phyloP scores from a whole-genome alignment of 495 filamentous ascomycete genomes.

The Diplogelasinospora grovesii region DNA sequence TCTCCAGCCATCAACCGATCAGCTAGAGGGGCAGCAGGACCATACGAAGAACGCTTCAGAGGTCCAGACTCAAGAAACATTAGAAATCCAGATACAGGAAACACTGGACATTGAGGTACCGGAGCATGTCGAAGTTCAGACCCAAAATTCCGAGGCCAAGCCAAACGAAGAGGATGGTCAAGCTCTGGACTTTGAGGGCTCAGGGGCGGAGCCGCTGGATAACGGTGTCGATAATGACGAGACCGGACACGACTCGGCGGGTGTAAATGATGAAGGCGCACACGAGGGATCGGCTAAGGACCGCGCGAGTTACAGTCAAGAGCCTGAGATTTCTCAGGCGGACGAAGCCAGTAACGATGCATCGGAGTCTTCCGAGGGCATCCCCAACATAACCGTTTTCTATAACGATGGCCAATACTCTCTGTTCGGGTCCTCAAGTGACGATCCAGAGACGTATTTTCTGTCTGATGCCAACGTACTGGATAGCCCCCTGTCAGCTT shows the following conservation, averaged over 20 bases:
- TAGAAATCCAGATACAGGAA: background rate
- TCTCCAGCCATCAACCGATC: background rate
- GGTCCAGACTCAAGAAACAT: background rate
- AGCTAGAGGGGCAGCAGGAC: background rate
- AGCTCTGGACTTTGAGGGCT: background rate
- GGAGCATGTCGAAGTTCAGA: background rate
- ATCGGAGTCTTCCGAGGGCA: background rate
- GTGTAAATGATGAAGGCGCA: background rate
- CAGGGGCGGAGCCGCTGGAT: background rate
- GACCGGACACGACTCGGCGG: background rate
- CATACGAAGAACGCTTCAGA: background rate
- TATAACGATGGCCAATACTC: conserved; percentile 65
- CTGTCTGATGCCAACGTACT: conserved; percentile 60
- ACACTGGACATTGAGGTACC: too few relatives aligned
- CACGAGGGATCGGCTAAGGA: too few relatives aligned
- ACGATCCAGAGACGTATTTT: conserved; percentile 65
- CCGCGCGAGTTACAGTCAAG: too few relatives aligned
- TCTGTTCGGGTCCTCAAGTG: conserved; percentile 59
- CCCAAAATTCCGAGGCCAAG: background rate
- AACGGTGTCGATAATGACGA: background rate
- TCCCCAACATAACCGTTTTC: conserved; percentile 49
- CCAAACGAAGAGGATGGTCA: background rate
- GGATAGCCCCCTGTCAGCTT: conserved; percentile 47
- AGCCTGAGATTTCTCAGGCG: too few relatives aligned
- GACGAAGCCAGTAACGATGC: conserved; percentile 1